These are phyloP conservation scores for Aegilops umbellulata DNA, from an alignment of 176 grass and related monocot genomes.

Conservation along the genomic window DNA sequence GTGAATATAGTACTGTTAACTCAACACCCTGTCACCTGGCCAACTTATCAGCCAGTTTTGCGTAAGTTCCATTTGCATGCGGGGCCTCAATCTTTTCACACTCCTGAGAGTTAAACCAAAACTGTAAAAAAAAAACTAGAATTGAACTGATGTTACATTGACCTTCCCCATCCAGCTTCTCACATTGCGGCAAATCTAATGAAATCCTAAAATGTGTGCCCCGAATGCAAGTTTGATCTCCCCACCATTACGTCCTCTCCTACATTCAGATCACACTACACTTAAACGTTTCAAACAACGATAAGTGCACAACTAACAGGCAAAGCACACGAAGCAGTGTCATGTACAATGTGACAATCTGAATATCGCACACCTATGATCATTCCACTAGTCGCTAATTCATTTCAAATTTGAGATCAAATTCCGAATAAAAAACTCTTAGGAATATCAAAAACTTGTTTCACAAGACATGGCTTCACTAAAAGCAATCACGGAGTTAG, in stretches of 20 bases:
- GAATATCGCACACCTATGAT: neutral
- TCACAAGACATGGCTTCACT: neutral
- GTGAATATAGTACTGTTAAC: neutral
- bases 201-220: neutral
- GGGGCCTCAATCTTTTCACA: neutral
- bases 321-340: neutral
- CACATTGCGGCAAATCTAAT: neutral
- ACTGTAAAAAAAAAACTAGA: neutral
- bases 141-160: neutral
- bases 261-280: conserved; percentile 27
- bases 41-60: neutral
- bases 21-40: neutral
- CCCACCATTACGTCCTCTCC: neutral
- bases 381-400: neutral
- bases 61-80: conserved; percentile 1
- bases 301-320: neutral
- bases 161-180: neutral
- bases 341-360: neutral
- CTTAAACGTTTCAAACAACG: neutral
- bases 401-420: conserved; percentile 10
- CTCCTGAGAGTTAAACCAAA: neutral
- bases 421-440: neutral
- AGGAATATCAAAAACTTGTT: neutral
- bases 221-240: neutral
- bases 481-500: neutral